Base-by-base conservation (phyloP, 1,284 basidiomycete species). In the Anthracocystis setariae region DNA sequence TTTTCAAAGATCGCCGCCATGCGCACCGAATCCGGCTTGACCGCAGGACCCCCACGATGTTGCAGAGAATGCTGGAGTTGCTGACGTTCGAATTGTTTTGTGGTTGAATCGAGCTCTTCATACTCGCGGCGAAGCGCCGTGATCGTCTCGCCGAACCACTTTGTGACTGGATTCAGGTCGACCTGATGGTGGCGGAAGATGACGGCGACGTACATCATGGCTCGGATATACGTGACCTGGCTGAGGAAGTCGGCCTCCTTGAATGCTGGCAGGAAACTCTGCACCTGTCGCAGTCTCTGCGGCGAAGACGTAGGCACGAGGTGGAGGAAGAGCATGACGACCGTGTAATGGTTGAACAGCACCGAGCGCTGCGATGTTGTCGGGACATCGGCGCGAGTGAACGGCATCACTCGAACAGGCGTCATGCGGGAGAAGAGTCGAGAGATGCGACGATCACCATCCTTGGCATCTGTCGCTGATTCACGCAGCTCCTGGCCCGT, bases 281-380 rank as follows among this genome's bases (percentile, higher is more conserved):
- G 88, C 12, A 90, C 90, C 60, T 88, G 88, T 10, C 85, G 82
- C 25, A 92, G 81, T 13, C 89, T 87, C 47, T 86, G 85, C 5
- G 86, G 84, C 56, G 89, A 85, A 18, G 87, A 86, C 0, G 85
- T 71, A 0, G 90, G 88, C 46, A 91, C 89, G 37, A 95, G 87
- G 74, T 90, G 88, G 47, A 92, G 87, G 7, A 89, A 89, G n/a
- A 92, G 86, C 18, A 91, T 88, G 72, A 92, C 86, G 15, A 91
- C 89, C 42, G 88, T 88, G 77, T 93, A 90, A 24, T 94, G 90
- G 82, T 98, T 97, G 83, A 91, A 90, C 12, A 97, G 86, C 85
- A 90, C 90, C 0, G 92, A 91, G 2, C 92, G 86, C 51, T 92
- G 88, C 0, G 89, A 88, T 5, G 88, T 73, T 86, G 17, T 84